These are phyloP conservation scores for Alternaria hordeiaustralica DNA, from an alignment of 2,329 filamentous ascomycete genomes.

Conservation along the genomic window DNA sequence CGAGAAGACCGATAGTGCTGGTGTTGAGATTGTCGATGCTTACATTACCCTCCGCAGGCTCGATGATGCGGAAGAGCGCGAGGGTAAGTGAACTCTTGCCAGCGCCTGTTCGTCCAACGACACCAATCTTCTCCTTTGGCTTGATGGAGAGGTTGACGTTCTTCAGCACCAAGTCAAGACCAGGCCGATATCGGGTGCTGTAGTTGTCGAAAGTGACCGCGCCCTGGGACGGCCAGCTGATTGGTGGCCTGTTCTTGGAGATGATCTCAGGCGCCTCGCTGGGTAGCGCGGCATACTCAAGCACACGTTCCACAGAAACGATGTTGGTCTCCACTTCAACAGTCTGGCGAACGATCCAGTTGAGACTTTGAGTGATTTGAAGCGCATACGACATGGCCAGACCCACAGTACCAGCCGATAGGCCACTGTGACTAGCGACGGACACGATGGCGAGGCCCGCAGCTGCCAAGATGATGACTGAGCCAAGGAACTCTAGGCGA, in stretches of 20 bases:
- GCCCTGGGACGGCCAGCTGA: conserved; percentile 89
- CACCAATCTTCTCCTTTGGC: conserved; percentile 95
- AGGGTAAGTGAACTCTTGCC: conserved; percentile 95
- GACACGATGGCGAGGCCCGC: conserved; percentile 83
- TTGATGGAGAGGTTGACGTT: conserved; percentile 92
- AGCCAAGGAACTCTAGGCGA: conserved; percentile 93
- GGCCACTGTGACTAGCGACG: conserved; percentile 69
- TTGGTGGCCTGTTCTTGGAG: conserved; percentile 81
- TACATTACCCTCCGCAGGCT: conserved; percentile 81
- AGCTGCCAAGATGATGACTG: conserved; percentile 86
- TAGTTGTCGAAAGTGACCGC: conserved; percentile 91
- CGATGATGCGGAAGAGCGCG: conserved; percentile 93
- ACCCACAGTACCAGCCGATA: conserved; percentile 81
- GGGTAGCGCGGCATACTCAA: conserved; percentile 90
- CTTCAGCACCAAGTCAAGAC: conserved; percentile 89
- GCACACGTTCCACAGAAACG: conserved; percentile 94
- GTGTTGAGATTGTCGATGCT: conserved; percentile 90
- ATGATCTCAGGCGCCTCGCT: conserved; percentile 96
- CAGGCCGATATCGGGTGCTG: conserved; percentile 89
- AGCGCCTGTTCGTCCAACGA: conserved; percentile 93
- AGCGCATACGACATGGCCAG: conserved; percentile 96
- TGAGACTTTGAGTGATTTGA: conserved; percentile 95
- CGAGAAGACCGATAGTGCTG: conserved; percentile 85
- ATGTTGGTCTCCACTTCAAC: conserved; percentile 99
- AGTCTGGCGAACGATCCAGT: conserved; percentile 98